Evolutionary conservation across 2,329 filamentous ascomycete species (phyloP), one percentile per base, ranked within the genome.

Genomic region (Dryadomyces quercus-mongolicae): DNA sequence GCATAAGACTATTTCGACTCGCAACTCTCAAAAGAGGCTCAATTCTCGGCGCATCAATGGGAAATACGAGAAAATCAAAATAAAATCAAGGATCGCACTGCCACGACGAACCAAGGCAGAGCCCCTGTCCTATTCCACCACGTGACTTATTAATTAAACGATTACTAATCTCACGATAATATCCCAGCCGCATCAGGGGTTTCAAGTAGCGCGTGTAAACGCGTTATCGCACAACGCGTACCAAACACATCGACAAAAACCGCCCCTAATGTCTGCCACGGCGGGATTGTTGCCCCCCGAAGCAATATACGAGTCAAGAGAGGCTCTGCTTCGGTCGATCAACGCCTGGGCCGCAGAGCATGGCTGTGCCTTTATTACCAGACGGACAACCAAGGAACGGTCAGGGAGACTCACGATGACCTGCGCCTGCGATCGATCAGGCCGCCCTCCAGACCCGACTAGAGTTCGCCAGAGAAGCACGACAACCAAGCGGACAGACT

Each of bases 311-410:
- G 36, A 42, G 16, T 49, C 52, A 16, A 36, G 45, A 9, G 45
- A 48, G n/a, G 36, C 36, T 8, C 20, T 54, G 40, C 9, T 40
- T 3, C 31, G 38, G 53, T 46, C 42, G 5, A 47, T 54, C 10
- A 54, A 54, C 20, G 13, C 15, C 5, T 54, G 53, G 53, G 53
- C 48, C 12, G 42, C 43, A 1, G 13, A 42, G n/a, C 44, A 25
- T 5, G 51, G 51, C 43, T 52, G 31, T 20, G 49, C 51, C 15
- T 52, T 52, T 36, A 31, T 49, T n/a, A 53, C 38, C 16, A 20
- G 18, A 5, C 20, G 45, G 9, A 40, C 21, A 20, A 34, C 20
- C 15, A 49, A 16, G 5, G 36, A 34, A 6, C 3, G 10, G 5
- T 34, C 42, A 2, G 31, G 51, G 5, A 20, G 18, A 18, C n/a